Percentiles rank a stretch among this genome's conserved stretches.
These are phyloP conservation scores for Abrus pulchellus DNA, from an alignment of 306 rosid species.

Conservation along the genomic window DNA sequence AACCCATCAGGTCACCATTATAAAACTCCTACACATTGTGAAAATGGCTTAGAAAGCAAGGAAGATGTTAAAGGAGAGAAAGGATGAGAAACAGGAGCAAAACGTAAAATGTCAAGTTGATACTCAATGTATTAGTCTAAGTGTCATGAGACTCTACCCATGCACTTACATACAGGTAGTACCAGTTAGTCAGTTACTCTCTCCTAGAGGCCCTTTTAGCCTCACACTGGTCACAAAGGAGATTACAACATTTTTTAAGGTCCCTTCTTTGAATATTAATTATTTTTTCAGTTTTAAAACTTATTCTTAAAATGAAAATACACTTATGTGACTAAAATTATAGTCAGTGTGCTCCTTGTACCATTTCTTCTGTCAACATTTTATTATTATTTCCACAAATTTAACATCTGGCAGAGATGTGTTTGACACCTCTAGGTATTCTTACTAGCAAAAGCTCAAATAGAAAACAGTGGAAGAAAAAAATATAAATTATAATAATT, in stretches of 20 bases:
- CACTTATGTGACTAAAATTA: background rate
- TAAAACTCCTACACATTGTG: conserved; percentile 69
- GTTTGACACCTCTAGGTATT: conserved; percentile 16
- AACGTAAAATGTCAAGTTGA: conserved; percentile 33
- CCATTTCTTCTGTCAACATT: conserved; percentile 28
- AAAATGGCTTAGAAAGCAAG: conserved; percentile 43
- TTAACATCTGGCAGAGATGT: conserved; percentile 36
- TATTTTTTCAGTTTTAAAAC: background rate
- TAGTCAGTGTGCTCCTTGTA: background rate
- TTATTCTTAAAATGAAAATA: conserved; percentile 1
- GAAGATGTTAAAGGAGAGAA: conserved; percentile 19
- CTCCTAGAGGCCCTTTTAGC: conserved; percentile 23
- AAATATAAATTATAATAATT: background rate
- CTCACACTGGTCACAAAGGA: conserved; percentile 26
- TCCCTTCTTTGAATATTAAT: conserved; percentile 1
- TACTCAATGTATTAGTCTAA: background rate
- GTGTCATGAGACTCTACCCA: conserved; percentile 30
- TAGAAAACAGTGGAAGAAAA: conserved; percentile 12
- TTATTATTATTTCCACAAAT: conserved; percentile 23
- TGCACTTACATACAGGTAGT: conserved; percentile 4
- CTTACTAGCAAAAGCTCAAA: conserved; percentile 36
- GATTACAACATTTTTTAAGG: conserved; percentile 4
- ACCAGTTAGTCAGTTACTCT: conserved; percentile 21
- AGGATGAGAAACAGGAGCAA: conserved; percentile 19
- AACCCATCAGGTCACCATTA: conserved; percentile 80